phyloP scores from a whole-genome alignment of 768 basidiomycete genomes.

The Pleurotus ostreatus region DNA sequence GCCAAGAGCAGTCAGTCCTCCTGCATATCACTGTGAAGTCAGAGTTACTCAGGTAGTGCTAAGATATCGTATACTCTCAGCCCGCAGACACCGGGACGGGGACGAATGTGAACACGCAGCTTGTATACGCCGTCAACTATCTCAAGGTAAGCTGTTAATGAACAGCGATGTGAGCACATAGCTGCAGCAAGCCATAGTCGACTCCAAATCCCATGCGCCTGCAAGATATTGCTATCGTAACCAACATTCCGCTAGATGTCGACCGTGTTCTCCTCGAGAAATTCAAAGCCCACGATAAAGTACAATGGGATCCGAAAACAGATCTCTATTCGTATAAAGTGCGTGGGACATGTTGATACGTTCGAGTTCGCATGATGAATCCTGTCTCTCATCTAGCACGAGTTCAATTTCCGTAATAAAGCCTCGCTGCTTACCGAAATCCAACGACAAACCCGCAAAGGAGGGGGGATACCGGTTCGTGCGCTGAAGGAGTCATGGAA shows the following conservation, averaged over 20 bases:
- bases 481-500: constrained; percentile 90
- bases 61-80: constrained; percentile 69
- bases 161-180: constrained; percentile 7
- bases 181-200: constrained; percentile 31
- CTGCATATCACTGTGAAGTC: too few relatives aligned
- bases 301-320: constrained; percentile 78
- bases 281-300: constrained; percentile 77
- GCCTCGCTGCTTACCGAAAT: constrained; percentile 81
- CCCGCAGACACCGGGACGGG: constrained; percentile 84
- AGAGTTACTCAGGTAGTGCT: too few relatives aligned
- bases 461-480: constrained; percentile 81
- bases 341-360: constrained; percentile 14
- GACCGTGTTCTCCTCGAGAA: constrained; percentile 71
- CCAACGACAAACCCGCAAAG: constrained; percentile 77
- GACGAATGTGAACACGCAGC: constrained; percentile 79
- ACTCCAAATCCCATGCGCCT: constrained; percentile 80
- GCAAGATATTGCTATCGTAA: constrained; percentile 82
- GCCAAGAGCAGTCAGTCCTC: too few relatives aligned
- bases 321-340: constrained; percentile 87
- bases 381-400: constrained; percentile 51
- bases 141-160: constrained; percentile 55
- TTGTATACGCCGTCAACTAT: constrained; percentile 79
- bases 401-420: constrained; percentile 83
- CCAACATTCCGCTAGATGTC: constrained; percentile 71
- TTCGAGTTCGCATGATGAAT: background rate